Conservation (phyloP, 176 grass and related monocot species). For the Ananas comosus region DNA sequence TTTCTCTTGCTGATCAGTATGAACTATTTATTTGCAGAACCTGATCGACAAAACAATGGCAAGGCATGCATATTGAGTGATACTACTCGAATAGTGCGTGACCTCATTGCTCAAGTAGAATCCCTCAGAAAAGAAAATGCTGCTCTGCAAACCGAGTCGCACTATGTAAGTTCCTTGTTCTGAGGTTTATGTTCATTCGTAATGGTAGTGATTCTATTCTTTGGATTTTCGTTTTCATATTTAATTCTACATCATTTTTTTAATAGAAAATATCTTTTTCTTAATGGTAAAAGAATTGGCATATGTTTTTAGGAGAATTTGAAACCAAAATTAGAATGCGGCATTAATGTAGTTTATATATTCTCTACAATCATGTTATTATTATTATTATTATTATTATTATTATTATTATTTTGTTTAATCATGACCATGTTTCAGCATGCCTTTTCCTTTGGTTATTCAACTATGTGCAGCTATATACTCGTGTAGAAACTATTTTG, state of each 20-base stretch:
- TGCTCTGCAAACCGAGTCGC: conserved; percentile 63
- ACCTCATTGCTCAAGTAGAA: conserved; percentile 58
- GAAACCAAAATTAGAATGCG: too few species aligned
- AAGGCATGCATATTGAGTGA: conserved; percentile 71
- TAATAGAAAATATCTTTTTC: too few species aligned
- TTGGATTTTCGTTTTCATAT: not conserved
- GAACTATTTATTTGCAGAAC: conserved; percentile 36
- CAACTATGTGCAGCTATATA: too few species aligned
- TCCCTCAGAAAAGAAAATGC: conserved; percentile 53
- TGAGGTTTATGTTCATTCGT: not conserved
- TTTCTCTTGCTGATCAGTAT: not conserved
- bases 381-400: too few species aligned
- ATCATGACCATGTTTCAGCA: too few species aligned
- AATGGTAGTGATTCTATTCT: not conserved
- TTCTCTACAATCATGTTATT: too few species aligned
- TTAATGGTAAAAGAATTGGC: too few species aligned
- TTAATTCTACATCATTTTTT: too few species aligned
- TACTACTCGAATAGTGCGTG: conserved; percentile 51
- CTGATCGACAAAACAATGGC: conserved; percentile 62
- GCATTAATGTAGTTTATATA: too few species aligned
- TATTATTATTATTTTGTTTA: too few species aligned
- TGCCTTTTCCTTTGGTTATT: too few species aligned
- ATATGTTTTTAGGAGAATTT: too few species aligned
- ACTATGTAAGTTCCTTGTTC: conserved; percentile 52
- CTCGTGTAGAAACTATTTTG: not conserved